Percentiles rank a stretch among this genome's conserved stretches.
These are phyloP conservation scores for Discostella stelligera DNA, from an alignment of 352 stramenopile genomes.

Conservation along the genomic window DNA sequence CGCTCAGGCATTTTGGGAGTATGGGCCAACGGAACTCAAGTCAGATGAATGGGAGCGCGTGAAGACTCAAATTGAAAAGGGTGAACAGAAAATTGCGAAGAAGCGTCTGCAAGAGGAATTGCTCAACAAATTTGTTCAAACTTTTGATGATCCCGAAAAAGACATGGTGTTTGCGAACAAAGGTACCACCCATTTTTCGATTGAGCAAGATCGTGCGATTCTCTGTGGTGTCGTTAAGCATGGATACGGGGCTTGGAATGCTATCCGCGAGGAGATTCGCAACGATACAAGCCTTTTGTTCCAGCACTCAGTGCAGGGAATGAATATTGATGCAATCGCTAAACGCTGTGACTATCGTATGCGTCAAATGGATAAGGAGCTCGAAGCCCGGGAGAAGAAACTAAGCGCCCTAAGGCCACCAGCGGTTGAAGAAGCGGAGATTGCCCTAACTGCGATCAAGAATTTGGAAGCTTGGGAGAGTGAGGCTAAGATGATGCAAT, in stretches of 20 bases:
- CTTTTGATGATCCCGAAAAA: constrained; percentile 75
- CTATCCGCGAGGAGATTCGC: constrained; percentile 66
- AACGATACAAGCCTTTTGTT: constrained; percentile 76
- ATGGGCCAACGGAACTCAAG: constrained; percentile 69
- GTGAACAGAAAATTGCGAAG: constrained; percentile 78
- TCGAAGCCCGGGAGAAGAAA: constrained; percentile 76
- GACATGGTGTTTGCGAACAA: constrained; percentile 84
- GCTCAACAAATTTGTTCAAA: constrained; percentile 77
- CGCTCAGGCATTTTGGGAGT: constrained; percentile 85
- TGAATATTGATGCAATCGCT: constrained; percentile 75
- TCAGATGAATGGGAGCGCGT: constrained; percentile 83
- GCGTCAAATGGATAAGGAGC: constrained; percentile 78
- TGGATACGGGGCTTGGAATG: constrained; percentile 82
- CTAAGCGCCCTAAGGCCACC: constrained; percentile 60
- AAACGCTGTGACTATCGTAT: constrained; percentile 82
- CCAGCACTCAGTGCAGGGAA: constrained; percentile 79
- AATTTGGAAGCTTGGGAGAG: constrained; percentile 77
- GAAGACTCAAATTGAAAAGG: constrained; percentile 82
- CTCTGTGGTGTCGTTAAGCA: constrained; percentile 75
- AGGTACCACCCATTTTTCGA: constrained; percentile 73
- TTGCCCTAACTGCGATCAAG: constrained; percentile 65
- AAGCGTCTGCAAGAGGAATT: constrained; percentile 65
- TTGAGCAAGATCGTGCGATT: constrained; percentile 80
- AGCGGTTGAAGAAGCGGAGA: constrained; percentile 67
- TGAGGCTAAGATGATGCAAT: constrained; percentile 47